These are phyloP conservation scores for Pseudonitzschia delicatissima DNA, from an alignment of 108 stramenopile genomes.

Conservation along the genomic window DNA sequence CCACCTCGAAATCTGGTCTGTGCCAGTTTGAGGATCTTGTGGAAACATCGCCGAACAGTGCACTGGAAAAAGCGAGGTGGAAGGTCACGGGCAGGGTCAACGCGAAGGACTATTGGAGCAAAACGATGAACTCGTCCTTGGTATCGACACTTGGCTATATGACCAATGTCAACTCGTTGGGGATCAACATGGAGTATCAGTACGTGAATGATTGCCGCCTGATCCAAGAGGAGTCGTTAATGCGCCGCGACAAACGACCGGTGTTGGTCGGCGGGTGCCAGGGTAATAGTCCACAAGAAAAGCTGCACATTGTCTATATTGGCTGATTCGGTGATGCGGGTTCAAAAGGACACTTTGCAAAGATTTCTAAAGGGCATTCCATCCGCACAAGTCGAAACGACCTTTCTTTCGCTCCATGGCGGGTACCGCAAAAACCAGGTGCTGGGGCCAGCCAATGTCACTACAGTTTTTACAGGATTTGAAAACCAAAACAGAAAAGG, in stretches of 20 bases:
- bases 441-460: constrained; percentile 5
- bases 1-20: constrained; percentile 4
- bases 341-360: constrained; percentile 44
- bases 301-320: constrained; percentile 64
- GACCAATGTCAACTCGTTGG: constrained; percentile 55
- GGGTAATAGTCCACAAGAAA: background rate
- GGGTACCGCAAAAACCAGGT: constrained; percentile 25
- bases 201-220: background rate
- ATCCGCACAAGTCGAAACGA: background rate
- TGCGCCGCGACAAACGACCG: background rate
- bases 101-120: constrained; percentile 19
- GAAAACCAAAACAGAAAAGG: background rate
- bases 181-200: constrained; percentile 47
- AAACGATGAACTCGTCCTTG: background rate
- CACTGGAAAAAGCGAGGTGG: constrained; percentile 25
- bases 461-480: constrained; percentile 4
- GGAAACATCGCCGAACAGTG: constrained; percentile 25
- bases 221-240: background rate
- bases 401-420: constrained; percentile 16
- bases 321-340: constrained; percentile 71
- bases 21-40: constrained; percentile 31
- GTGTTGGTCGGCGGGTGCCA: background rate
- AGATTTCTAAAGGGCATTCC: constrained; percentile 3
- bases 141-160: constrained; percentile 49
- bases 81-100: constrained; percentile 22